A percentile compares a stretch with the other conserved stretches of the same genome.
Evolutionary conservation across 257 asterid species (phyloP).

Genomic region (Linaria vulgaris): DNA sequence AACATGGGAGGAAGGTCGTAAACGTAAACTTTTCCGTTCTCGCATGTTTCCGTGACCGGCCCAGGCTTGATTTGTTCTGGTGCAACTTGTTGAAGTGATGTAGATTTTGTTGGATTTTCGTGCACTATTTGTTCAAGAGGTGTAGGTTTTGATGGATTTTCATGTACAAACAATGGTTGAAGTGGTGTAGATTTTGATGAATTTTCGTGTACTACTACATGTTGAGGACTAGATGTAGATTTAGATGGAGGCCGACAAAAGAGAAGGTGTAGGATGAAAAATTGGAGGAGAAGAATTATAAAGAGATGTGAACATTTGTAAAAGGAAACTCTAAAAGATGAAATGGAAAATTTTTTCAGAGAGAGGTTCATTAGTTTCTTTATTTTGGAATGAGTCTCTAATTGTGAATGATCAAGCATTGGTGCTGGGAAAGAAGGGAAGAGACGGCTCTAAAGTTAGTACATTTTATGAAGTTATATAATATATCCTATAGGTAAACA

Average conservation of each 20-base stretch:
- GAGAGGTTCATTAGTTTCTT: slow-evolving; percentile 25
- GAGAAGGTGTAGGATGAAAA: slow-evolving; percentile 28
- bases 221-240: slow-evolving; percentile 11
- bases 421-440: not conserved
- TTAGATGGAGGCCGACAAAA: slow-evolving; percentile 21
- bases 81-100: not conserved
- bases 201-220: not conserved
- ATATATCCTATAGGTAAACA: not conserved
- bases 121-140: no score
- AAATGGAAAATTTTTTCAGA: not conserved
- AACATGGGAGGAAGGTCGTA: slow-evolving; percentile 59
- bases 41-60: slow-evolving; percentile 16
- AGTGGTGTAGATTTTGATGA: no score
- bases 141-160: no score
- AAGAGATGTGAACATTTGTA: slow-evolving; percentile 28
- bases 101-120: slow-evolving; percentile 20
- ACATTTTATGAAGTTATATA: not conserved
- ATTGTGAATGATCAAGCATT: slow-evolving; percentile 28
- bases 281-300: slow-evolving; percentile 33
- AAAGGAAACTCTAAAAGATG: slow-evolving; percentile 10
- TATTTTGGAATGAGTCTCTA: slow-evolving; percentile 19
- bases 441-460: no score
- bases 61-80: not conserved
- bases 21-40: slow-evolving; percentile 43
- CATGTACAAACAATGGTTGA: no score